Evolutionary conservation across 1,284 basidiomycete genomes (phyloP).

Genomic region (Melampsora allii-populina): DNA sequence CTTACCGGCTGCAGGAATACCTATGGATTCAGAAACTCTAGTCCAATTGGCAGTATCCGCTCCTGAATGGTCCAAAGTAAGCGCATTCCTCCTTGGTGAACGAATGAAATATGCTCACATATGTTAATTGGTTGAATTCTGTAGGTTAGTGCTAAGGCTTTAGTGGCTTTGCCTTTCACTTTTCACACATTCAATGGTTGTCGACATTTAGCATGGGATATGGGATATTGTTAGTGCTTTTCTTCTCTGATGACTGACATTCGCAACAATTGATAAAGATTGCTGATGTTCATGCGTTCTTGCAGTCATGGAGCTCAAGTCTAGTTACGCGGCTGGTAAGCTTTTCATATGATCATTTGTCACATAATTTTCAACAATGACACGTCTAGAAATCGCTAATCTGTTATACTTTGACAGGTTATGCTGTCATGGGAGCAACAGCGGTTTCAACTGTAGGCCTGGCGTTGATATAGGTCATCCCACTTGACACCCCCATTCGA

Average conservation of each 20-base stretch:
- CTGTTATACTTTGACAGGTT: slow-evolving; percentile 56
- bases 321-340: slow-evolving; percentile 62
- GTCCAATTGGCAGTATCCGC: slow-evolving; percentile 64
- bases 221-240: slow-evolving; percentile 70
- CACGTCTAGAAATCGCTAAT: background rate
- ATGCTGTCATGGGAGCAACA: slow-evolving; percentile 77
- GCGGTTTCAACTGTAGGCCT: slow-evolving; percentile 68
- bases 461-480: slow-evolving; percentile 45
- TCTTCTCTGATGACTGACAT: background rate
- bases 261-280: background rate
- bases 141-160: slow-evolving; percentile 70
- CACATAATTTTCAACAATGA: background rate
- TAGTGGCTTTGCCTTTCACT: slow-evolving; percentile 77
- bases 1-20: slow-evolving; percentile 64
- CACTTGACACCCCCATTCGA: no score
- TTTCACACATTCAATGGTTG: slow-evolving; percentile 90
- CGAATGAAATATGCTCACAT: background rate
- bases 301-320: slow-evolving; percentile 73
- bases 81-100: slow-evolving; percentile 19
- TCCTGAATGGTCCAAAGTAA: slow-evolving; percentile 53
- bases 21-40: slow-evolving; percentile 73
- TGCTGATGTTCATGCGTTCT: slow-evolving; percentile 11
- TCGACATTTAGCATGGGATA: slow-evolving; percentile 88
- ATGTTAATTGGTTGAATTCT: slow-evolving; percentile 63
- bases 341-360: background rate